A percentile compares a stretch with the other conserved stretches of the same genome.
These are phyloP conservation scores for Pichia cabralensis DNA, from an alignment of 805 yeast genomes.

Conservation along the genomic window DNA sequence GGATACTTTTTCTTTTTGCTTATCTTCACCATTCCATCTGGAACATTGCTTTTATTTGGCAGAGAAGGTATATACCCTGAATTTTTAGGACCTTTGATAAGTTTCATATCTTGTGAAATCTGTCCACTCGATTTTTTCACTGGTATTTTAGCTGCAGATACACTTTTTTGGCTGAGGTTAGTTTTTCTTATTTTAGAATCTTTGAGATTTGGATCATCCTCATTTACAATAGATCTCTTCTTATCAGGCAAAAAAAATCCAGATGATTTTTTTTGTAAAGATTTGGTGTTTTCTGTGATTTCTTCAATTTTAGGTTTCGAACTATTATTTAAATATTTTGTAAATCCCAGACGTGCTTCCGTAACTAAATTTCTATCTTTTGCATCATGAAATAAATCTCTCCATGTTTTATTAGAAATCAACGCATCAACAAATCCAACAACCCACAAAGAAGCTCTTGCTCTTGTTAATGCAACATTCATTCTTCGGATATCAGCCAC, in stretches of 20 bases:
- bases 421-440: constrained; percentile 72
- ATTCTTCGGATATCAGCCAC: constrained; percentile 85
- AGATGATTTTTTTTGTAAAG: not conserved
- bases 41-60: too few species aligned
- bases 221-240: too few species aligned
- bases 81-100: constrained; percentile 1
- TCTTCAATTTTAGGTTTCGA: not conserved
- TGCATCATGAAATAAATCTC: constrained; percentile 57
- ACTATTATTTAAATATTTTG: too few species aligned
- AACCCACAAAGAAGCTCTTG: constrained; percentile 85
- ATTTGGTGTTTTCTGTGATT: too few species aligned
- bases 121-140: constrained; percentile 2
- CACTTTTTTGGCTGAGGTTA: too few species aligned
- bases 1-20: too few species aligned
- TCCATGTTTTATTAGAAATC: constrained; percentile 62
- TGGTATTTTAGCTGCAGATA: too few species aligned
- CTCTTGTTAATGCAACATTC: constrained; percentile 96
- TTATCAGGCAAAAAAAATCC: constrained; percentile 2
- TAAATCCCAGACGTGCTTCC: constrained; percentile 19
- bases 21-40: too few species aligned
- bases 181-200: constrained; percentile 1
- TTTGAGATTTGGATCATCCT: too few species aligned
- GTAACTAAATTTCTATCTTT: constrained; percentile 29
- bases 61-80: too few species aligned
- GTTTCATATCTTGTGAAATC: constrained; percentile 3